Evolutionary conservation across 2,329 filamentous ascomycete species (phyloP).

Genomic region (Talaromyces piceae): DNA sequence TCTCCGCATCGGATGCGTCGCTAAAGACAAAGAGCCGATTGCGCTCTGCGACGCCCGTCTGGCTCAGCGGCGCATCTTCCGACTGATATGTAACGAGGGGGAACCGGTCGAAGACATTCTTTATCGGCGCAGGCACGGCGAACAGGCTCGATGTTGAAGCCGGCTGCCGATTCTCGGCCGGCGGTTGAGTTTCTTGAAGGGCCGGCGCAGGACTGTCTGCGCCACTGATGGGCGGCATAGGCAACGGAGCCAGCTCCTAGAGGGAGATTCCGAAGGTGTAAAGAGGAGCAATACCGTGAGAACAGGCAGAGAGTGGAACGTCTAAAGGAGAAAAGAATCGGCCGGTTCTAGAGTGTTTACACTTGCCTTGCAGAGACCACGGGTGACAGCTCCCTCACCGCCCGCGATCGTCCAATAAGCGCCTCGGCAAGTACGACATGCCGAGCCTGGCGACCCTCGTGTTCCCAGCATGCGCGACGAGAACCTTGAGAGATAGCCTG

Average conservation of each 20-base stretch:
- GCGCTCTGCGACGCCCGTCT: slow-evolving; percentile 53
- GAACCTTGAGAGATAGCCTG: too few relatives aligned
- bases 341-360: background rate
- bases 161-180: background rate
- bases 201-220: slow-evolving; percentile 18
- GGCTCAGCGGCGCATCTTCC: slow-evolving; percentile 45
- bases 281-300: background rate
- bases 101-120: slow-evolving; percentile 74
- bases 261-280: too few relatives aligned
- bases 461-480: too few relatives aligned
- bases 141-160: slow-evolving; percentile 26
- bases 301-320: background rate
- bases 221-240: slow-evolving; percentile 14
- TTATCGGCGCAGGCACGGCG: slow-evolving; percentile 60
- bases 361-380: background rate
- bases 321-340: background rate
- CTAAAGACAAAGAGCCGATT: slow-evolving; percentile 72
- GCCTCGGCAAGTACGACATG: background rate
- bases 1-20: slow-evolving; percentile 52
- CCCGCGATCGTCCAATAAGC: slow-evolving; percentile 2
- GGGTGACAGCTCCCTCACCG: slow-evolving; percentile 6
- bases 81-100: slow-evolving; percentile 68
- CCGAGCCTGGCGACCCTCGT: too few relatives aligned
- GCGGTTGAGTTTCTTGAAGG: slow-evolving; percentile 14
- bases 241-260: slow-evolving; percentile 9